Evolutionary conservation across 2,329 filamentous ascomycete genomes (phyloP).

Genomic region (Ophiostoma montium): DNA sequence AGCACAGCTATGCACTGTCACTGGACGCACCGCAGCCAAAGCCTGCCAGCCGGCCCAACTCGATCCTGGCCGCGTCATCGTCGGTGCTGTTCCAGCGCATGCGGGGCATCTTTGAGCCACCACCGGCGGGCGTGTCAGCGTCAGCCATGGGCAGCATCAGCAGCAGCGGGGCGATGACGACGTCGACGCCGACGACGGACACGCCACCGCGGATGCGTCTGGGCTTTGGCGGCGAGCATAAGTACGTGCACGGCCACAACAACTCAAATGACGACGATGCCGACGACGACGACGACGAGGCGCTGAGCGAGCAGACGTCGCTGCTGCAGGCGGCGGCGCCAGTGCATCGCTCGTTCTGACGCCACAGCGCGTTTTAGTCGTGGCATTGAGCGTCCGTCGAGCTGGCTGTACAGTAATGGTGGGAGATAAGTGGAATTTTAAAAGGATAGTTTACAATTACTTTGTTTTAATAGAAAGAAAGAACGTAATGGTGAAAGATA

Average conservation of each 20-base stretch:
- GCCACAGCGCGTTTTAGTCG: constrained; percentile 20
- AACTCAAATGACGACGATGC: background rate
- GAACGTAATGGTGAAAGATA: background rate
- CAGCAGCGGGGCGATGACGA: background rate
- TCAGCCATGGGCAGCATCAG: background rate
- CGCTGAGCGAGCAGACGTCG: constrained; percentile 18
- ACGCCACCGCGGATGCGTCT: background rate
- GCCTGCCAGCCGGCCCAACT: constrained; percentile 10
- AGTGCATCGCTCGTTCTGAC: constrained; percentile 19
- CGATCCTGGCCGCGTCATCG: constrained; percentile 11
- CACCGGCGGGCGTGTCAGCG: background rate
- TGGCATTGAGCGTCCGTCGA: background rate
- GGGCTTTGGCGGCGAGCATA: background rate
- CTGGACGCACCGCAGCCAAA: background rate
- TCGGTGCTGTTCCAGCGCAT: constrained; percentile 25
- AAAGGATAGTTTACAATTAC: background rate
- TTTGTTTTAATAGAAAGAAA: too few relatives aligned
- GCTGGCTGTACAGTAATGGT: background rate
- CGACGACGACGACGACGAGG: constrained; percentile 13
- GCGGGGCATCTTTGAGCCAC: constrained; percentile 27
- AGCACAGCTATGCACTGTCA: constrained; percentile 11
- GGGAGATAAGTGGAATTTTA: background rate
- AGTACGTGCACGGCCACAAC: background rate
- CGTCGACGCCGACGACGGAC: background rate
- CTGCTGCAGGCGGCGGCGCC: constrained; percentile 15